phyloP scores from a whole-genome alignment of 108 stramenopile species.

The Cyclotella sp. region DNA sequence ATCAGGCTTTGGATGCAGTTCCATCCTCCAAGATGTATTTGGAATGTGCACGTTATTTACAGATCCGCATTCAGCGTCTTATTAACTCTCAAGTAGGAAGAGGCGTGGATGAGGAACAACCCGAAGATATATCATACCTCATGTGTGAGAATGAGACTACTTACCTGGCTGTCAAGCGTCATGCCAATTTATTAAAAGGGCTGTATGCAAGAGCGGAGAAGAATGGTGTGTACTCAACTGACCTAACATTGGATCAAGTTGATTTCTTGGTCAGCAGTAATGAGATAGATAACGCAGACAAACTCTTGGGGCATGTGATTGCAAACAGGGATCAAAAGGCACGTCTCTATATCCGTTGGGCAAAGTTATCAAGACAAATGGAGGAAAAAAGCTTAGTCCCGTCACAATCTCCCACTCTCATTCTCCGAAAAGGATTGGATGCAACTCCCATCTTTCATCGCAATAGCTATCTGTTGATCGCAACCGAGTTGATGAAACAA shows the following conservation, averaged over 20 bases:
- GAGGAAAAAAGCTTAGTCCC: conserved; percentile 15
- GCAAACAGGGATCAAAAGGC: conserved; percentile 16
- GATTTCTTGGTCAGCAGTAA: conserved; percentile 52
- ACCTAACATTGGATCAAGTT: conserved; percentile 63
- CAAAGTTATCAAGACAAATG: conserved; percentile 47
- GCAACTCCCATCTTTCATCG: conserved; percentile 59
- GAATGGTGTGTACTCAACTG: conserved; percentile 37
- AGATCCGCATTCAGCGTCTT: conserved; percentile 35
- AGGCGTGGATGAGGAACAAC: conserved; percentile 6
- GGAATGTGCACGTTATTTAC: conserved; percentile 59
- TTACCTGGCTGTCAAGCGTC: conserved; percentile 27
- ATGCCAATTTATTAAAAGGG: conserved; percentile 36
- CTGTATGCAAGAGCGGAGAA: conserved; percentile 33
- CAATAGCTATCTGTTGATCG: conserved; percentile 49
- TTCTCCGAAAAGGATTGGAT: conserved; percentile 59
- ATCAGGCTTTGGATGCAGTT: conserved; percentile 63
- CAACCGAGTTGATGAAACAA: conserved; percentile 63
- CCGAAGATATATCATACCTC: conserved; percentile 28
- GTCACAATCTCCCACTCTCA: conserved; percentile 26
- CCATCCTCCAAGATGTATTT: conserved; percentile 73
- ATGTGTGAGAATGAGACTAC: conserved; percentile 30
- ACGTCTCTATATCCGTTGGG: conserved; percentile 65
- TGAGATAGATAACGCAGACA: conserved; percentile 42
- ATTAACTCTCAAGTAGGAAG: conserved; percentile 6
- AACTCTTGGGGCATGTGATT: conserved; percentile 34